A percentile compares a stretch with the other conserved stretches of the same genome.
Conservation (phyloP, 352 stramenopile species). For the Pythium myriotylum region DNA sequence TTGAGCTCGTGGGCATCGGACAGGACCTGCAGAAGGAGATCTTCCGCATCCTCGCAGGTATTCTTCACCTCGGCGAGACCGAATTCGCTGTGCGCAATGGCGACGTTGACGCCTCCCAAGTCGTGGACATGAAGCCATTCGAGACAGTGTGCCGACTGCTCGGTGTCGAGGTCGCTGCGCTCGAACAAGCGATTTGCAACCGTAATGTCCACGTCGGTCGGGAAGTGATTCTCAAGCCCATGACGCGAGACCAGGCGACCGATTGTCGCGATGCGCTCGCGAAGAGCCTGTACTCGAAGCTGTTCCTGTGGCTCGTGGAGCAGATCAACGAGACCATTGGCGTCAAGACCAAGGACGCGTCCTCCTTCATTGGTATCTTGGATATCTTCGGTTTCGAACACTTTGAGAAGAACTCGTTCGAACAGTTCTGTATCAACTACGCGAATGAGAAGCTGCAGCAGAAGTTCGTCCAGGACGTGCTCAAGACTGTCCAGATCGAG, state of each 20-base stretch:
- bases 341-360: constrained; percentile 45
- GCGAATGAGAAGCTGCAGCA: constrained; percentile 91
- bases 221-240: constrained; percentile 81
- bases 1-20: constrained; percentile 89
- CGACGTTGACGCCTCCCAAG: constrained; percentile 75
- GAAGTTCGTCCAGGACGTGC: constrained; percentile 91
- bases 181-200: constrained; percentile 77
- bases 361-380: constrained; percentile 91
- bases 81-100: constrained; percentile 67
- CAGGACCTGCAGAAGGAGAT: constrained; percentile 85
- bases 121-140: constrained; percentile 64
- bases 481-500: constrained; percentile 92
- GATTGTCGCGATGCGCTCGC: constrained; percentile 93
- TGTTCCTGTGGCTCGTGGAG: constrained; percentile 96
- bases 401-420: constrained; percentile 91
- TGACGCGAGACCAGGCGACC: constrained; percentile 80
- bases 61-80: constrained; percentile 93
- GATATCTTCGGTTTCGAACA: constrained; percentile 95
- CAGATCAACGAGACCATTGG: constrained; percentile 93
- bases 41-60: constrained; percentile 85
- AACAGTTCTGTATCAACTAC: constrained; percentile 95
- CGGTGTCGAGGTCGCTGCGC: constrained; percentile 49
- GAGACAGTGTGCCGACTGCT: constrained; percentile 59
- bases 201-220: constrained; percentile 83
- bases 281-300: constrained; percentile 94